These are phyloP conservation scores for Colletotrichum endophyticum DNA, from an alignment of 2,329 filamentous ascomycete genomes.

Conservation along the genomic window DNA sequence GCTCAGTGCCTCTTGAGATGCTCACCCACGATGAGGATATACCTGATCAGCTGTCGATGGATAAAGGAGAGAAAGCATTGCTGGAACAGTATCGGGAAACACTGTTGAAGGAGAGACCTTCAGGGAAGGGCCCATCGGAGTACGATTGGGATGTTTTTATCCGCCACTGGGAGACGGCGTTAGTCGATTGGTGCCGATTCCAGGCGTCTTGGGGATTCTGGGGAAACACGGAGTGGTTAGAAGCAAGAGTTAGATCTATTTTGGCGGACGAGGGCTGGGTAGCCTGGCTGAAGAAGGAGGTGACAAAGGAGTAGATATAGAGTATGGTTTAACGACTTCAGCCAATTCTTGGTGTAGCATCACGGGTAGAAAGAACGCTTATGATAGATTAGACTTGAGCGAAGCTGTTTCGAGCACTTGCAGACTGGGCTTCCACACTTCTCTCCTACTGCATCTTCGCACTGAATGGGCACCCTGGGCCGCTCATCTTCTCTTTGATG, in stretches of 20 bases:
- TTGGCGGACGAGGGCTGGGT: slow-evolving; percentile 49
- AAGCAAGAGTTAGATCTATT: slow-evolving; percentile 57
- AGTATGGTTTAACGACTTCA: background rate
- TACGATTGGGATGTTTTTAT: slow-evolving; percentile 62
- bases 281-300: slow-evolving; percentile 42
- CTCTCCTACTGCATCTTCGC: background rate
- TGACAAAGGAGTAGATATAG: background rate
- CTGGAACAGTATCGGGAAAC: slow-evolving; percentile 52
- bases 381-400: background rate
- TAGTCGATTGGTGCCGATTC: slow-evolving; percentile 71
- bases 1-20: slow-evolving; percentile 63
- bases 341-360: accelerated
- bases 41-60: slow-evolving; percentile 50
- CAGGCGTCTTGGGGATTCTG: slow-evolving; percentile 67
- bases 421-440: background rate
- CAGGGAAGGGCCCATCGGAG: slow-evolving; percentile 25
- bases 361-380: background rate
- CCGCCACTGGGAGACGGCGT: slow-evolving; percentile 68
- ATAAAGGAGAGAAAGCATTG: slow-evolving; percentile 53
- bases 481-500: background rate
- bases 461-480: background rate
- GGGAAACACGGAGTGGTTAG: slow-evolving; percentile 64
- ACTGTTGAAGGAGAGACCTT: slow-evolving; percentile 30
- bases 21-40: slow-evolving; percentile 40
- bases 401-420: background rate